Conservation (phyloP, 495 filamentous ascomycete species). For the Lophiostoma macrostomum region DNA sequence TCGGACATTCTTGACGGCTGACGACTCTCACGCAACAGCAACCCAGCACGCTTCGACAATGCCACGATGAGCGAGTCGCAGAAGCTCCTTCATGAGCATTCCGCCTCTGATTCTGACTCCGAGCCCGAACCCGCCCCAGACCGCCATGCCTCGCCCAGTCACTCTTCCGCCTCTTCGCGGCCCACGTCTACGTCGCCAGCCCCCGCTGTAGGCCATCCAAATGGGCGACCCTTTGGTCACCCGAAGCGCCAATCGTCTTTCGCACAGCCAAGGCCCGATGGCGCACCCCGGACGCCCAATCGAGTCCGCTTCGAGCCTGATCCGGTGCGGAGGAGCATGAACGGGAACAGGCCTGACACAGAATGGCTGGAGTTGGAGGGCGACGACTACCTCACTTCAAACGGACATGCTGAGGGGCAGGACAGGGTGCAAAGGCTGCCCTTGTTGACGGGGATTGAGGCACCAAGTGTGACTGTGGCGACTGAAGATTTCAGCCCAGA, state of each 20-base stretch:
- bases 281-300: conserved; percentile 74
- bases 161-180: conserved; percentile 9
- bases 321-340: conserved; percentile 42
- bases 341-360: conserved; percentile 34
- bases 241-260: conserved; percentile 40
- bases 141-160: conserved; percentile 7
- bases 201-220: conserved; percentile 3
- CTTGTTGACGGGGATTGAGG: conserved; percentile 80
- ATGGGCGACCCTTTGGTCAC: conserved; percentile 10
- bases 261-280: conserved; percentile 39
- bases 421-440: conserved; percentile 57
- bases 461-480: conserved; percentile 81
- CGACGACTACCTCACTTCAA: conserved; percentile 50
- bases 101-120: conserved; percentile 15
- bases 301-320: conserved; percentile 86
- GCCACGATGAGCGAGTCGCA: conserved; percentile 31
- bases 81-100: conserved; percentile 27
- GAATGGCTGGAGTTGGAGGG: conserved; percentile 55
- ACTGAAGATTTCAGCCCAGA: conserved; percentile 57
- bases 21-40: too few species aligned
- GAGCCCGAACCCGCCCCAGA: conserved; percentile 5
- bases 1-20: too few species aligned
- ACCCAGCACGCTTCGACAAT: conserved; percentile 13
- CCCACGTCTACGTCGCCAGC: conserved; percentile 11
- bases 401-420: conserved; percentile 26